phyloP scores from a whole-genome alignment of 83 land plant genomes.

The Larix sibirica region DNA sequence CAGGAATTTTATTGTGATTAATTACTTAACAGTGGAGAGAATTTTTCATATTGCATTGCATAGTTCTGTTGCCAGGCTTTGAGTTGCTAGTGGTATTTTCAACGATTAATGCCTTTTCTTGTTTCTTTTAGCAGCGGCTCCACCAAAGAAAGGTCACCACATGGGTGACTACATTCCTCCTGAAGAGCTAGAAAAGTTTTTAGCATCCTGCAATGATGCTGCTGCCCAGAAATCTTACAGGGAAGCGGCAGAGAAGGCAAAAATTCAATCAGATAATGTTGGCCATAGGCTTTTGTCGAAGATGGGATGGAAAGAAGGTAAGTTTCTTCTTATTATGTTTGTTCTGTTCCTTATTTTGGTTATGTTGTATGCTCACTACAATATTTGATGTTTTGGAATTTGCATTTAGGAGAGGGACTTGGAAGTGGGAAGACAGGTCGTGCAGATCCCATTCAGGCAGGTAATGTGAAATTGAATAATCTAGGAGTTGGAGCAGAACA shows the following conservation, averaged over 20 bases:
- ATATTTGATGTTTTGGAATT: background rate
- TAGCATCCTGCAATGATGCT: slow-evolving; percentile 91
- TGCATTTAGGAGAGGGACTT: slow-evolving; percentile 88
- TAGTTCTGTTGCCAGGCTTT: background rate
- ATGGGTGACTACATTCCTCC: slow-evolving; percentile 99
- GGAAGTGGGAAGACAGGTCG: slow-evolving; percentile 93
- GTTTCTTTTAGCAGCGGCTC: slow-evolving; percentile 18
- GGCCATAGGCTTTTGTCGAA: slow-evolving; percentile 97
- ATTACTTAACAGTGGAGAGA: background rate
- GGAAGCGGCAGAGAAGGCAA: slow-evolving; percentile 89
- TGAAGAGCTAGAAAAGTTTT: slow-evolving; percentile 94
- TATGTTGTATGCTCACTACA: background rate
- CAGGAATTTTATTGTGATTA: background rate
- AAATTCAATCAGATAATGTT: slow-evolving; percentile 98
- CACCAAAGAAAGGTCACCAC: slow-evolving; percentile 89
- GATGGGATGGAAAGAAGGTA: slow-evolving; percentile 99
- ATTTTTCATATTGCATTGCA: background rate
- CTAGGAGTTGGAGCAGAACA: slow-evolving; percentile 94
- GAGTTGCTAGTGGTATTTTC: background rate
- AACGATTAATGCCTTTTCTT: background rate
- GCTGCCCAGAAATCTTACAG: slow-evolving; percentile 63
- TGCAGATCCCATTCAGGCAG: slow-evolving; percentile 94
- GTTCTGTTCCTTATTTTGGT: background rate
- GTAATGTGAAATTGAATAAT: slow-evolving; percentile 79
- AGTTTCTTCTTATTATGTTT: background rate